These are phyloP conservation scores for Dothistroma pini DNA, from an alignment of 2,329 filamentous ascomycete species.

Conservation along the genomic window DNA sequence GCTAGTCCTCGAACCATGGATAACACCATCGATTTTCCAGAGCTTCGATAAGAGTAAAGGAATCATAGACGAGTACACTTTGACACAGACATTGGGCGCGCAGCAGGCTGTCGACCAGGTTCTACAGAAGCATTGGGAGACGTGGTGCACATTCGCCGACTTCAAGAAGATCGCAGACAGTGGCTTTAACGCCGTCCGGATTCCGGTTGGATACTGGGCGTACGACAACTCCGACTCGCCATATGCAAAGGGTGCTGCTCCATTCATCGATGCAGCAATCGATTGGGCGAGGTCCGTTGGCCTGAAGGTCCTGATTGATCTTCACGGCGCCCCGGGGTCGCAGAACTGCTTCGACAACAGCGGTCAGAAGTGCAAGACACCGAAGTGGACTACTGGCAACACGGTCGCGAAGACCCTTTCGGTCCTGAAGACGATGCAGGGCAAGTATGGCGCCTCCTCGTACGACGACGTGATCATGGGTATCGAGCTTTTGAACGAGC, in stretches of 20 bases:
- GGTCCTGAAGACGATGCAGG: conserved; percentile 56
- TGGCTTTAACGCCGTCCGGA: conserved; percentile 58
- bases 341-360: conserved; percentile 64
- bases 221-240: conserved; percentile 50
- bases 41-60: conserved; percentile 19
- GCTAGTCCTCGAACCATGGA: conserved; percentile 49
- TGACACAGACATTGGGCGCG: conserved; percentile 48
- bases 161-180: conserved; percentile 55
- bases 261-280: conserved; percentile 55
- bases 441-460: conserved; percentile 52
- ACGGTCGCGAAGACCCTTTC: conserved; percentile 51
- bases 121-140: conserved; percentile 51
- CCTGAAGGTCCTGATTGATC: conserved; percentile 56
- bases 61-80: conserved; percentile 50
- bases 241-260: conserved; percentile 51
- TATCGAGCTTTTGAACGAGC: conserved; percentile 58
- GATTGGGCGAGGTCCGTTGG: conserved; percentile 53
- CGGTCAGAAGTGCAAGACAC: conserved; percentile 45
- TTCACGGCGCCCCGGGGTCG: conserved; percentile 54
- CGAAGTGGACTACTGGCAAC: conserved; percentile 47
- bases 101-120: conserved; percentile 41
- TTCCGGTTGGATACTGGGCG: conserved; percentile 60
- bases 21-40: conserved; percentile 56
- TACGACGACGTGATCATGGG: conserved; percentile 59
- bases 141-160: conserved; percentile 49